Evolutionary conservation across 192 early-diverging fungal genomes (phyloP), one percentile per base, ranked within the genome.

Genomic region (Podila verticillata): DNA sequence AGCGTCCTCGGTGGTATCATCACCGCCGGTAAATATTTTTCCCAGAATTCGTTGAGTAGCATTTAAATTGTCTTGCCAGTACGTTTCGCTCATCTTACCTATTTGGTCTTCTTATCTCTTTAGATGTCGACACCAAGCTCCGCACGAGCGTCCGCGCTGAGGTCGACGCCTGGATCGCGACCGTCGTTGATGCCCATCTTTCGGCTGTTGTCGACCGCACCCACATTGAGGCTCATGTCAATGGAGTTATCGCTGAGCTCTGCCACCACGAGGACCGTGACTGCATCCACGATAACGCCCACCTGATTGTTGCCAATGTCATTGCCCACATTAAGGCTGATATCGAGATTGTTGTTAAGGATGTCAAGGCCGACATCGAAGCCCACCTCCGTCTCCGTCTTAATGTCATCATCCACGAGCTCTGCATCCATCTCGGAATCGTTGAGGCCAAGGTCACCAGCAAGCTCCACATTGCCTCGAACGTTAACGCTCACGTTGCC

Each of bases 1-100:
- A 51, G 65, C 17, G 57, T 72, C 57, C 65, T 68, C 70, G 70
- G 70, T 62, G 69, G 75, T 34, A 24, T 79, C 34, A 24, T 79
- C 31, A 67, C 66, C 35, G 59, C 51, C 22, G 51, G 51, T 54
- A 24, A 24, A n/a, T 54, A 0, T 24, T 44, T 15, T 15, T 0
- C 13, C 13, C 39, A 9, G 39, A 44, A 24, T 54, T 26, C 6
- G 12, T 54, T 26, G 51, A 54, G n/a, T 54, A n/a, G 17, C 6
- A 24, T 54, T 54, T 24, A 51, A 26, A n/a, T 2, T 19, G 9
- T 54, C 8, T 54, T 6, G 9, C 51, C 7, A 26, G 5, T n/a
- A 22, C 51, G 22, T 24, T 54, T n/a, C 2, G 22, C 51, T 54
- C 24, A 54, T n/a, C 22, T n/a, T 54, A 24, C 22, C 24, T 54